Evolutionary conservation across 352 stramenopile species (phyloP), one percentile per base, ranked within the genome.

Genomic region (Globisporangium viniferum): DNA sequence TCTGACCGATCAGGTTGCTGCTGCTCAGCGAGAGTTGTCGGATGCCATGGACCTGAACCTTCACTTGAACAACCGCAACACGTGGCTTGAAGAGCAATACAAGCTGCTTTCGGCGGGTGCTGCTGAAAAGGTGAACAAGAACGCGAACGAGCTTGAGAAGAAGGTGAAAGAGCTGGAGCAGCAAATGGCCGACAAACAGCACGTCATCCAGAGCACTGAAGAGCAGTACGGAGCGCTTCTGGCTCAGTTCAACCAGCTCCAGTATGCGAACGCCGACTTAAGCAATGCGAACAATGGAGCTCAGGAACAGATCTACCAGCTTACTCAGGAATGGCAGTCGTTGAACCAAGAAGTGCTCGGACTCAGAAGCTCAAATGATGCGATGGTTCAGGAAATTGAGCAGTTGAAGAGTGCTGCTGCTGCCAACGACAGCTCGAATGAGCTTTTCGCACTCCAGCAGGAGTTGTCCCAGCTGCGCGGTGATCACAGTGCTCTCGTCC

Each of bases 41-140:
- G 82, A 93, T 22, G 82, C 86, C 4, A 93, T 95, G 86, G 82
- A 94, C 27, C 58, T 95, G 60, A 94, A 94, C 48, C 68, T 93
- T 31, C 81, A 92, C 33, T 64, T 95, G 54, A 93, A 80, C 69
- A 90, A 89, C 62, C 88, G 80, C 29, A 94, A 93, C 68, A 81
- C 80, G 49, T 91, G 77, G 78, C 74, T 95, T 0, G 88, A 95
- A 65, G 86, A 93, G 35, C 81, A 93, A 61, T 82, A 88, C 63
- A 72, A 80, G 35, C 67, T 83, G 62, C 62, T 91, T 10, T 75
- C 71, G 31, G 73, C 39, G 57, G 76, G 59, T 73, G 48, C 20
- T 22, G 68, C 73, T 7, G 70, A 75, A 24, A 49, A 46, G 12
- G 69, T 60, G 36, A 75, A 80, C 22, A 69, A 81, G 18, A 68